Evolutionary conservation across 2,329 filamentous ascomycete genomes (phyloP).

Genomic region (Ilyonectria robusta): DNA sequence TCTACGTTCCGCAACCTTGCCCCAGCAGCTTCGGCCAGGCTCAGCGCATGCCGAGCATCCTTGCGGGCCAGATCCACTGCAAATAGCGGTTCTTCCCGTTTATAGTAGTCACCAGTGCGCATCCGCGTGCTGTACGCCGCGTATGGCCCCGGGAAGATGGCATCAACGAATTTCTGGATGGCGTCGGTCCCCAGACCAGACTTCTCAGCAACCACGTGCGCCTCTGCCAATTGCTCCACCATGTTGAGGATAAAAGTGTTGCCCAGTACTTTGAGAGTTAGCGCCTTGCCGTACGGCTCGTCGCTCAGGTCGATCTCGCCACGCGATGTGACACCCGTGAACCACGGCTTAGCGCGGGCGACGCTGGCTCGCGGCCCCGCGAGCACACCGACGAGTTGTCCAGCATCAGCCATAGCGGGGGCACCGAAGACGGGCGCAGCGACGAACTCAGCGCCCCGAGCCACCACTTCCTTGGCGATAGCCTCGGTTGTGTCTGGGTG

Average conservation of each 20-base stretch:
- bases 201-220: conserved; percentile 85
- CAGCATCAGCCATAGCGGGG: conserved; percentile 78
- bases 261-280: conserved; percentile 84
- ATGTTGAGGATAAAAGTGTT: conserved; percentile 91
- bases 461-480: conserved; percentile 70
- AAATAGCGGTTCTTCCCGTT: conserved; percentile 84
- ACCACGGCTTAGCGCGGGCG: conserved; percentile 77
- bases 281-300: conserved; percentile 77
- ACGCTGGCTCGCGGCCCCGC: conserved; percentile 75
- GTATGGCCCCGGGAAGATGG: conserved; percentile 83
- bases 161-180: conserved; percentile 79
- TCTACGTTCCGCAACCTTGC: conserved; percentile 75
- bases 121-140: conserved; percentile 82
- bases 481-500: conserved; percentile 84
- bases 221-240: conserved; percentile 84
- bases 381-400: conserved; percentile 80
- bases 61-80: conserved; percentile 86
- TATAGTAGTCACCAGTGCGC: conserved; percentile 81
- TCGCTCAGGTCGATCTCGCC: conserved; percentile 79
- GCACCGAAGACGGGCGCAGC: conserved; percentile 80
- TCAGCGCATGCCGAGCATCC: conserved; percentile 82
- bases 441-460: conserved; percentile 79
- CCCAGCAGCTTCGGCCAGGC: conserved; percentile 74
- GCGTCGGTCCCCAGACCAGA: conserved; percentile 79
- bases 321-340: conserved; percentile 79